These are phyloP conservation scores for Plantago ovata DNA, from an alignment of 257 asterid genomes.

Conservation along the genomic window DNA sequence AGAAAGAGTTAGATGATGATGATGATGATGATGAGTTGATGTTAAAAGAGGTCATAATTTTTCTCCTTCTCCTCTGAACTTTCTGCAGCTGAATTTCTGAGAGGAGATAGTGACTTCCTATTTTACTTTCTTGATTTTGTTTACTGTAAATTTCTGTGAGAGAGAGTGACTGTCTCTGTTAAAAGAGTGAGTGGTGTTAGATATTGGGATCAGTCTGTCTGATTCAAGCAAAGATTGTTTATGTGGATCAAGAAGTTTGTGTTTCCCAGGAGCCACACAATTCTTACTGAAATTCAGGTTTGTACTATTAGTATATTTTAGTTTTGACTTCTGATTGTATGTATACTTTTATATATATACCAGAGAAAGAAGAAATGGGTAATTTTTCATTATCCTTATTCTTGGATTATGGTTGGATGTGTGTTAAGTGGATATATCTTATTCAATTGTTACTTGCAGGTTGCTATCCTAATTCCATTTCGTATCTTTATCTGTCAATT, in stretches of 20 bases:
- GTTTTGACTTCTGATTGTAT: constrained; percentile 21
- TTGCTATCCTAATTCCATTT: constrained; percentile 11
- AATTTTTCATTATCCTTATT: constrained; percentile 2
- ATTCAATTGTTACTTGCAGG: constrained; percentile 21
- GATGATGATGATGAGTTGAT: constrained; percentile 33
- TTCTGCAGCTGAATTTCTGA: constrained; percentile 29
- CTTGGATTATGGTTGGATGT: no score
- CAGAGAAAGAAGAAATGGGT: neutral
- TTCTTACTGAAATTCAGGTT: constrained; percentile 43
- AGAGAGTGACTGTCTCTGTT: neutral
- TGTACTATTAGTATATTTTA: constrained; percentile 19
- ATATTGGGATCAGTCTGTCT: constrained; percentile 52
- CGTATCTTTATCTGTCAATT: constrained; percentile 11
- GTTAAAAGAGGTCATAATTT: constrained; percentile 37
- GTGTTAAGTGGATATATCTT: constrained; percentile 2
- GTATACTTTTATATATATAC: constrained; percentile 10
- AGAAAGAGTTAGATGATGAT: constrained; percentile 20
- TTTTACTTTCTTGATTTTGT: constrained; percentile 6
- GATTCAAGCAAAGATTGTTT: constrained; percentile 28
- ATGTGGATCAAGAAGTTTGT: constrained; percentile 41
- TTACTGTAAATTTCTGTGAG: constrained; percentile 9
- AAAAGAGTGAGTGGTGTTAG: no score
- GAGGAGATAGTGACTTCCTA: constrained; percentile 19
- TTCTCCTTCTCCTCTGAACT: constrained; percentile 48
- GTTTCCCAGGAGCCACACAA: constrained; percentile 42